Conservation (phyloP, 306 rosid genomes). For the Fragaria nilgerrensis region DNA sequence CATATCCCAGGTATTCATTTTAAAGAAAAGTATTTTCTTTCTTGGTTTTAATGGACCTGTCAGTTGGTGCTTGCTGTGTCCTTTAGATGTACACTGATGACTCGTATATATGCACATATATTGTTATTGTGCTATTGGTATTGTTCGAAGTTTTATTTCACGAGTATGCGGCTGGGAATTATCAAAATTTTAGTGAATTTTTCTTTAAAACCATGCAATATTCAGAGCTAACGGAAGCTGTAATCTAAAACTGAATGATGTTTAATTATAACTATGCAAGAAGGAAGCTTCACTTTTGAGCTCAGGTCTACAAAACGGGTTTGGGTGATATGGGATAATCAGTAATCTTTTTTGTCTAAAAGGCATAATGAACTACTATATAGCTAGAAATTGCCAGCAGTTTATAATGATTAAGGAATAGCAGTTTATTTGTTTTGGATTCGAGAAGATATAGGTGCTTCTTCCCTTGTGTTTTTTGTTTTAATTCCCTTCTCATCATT, state of each 20-base stretch:
- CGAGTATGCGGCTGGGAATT: neutral
- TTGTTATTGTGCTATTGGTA: neutral
- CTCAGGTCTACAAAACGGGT: neutral
- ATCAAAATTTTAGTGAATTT: neutral
- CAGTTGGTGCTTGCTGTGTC: conserved; percentile 16
- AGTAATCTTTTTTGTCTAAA: neutral
- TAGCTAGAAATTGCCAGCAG: neutral
- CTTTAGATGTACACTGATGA: conserved; percentile 6
- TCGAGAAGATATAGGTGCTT: neutral
- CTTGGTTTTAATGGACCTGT: conserved; percentile 3
- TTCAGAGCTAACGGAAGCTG: neutral
- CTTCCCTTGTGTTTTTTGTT: neutral
- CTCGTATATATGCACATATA: neutral
- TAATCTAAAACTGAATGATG: neutral
- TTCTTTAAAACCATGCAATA: neutral
- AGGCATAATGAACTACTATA: neutral
- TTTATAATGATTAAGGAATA: neutral
- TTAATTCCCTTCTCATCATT: neutral
- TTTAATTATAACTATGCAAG: neutral
- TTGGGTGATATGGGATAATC: neutral
- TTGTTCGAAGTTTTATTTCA: neutral
- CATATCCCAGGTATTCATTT: conserved; percentile 70
- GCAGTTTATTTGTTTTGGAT: neutral
- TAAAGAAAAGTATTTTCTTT: neutral
- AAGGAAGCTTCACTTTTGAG: neutral